Evolutionary conservation across 306 rosid genomes (phyloP), one percentile per base, ranked within the genome.

Genomic region (Cicer judaicum): DNA sequence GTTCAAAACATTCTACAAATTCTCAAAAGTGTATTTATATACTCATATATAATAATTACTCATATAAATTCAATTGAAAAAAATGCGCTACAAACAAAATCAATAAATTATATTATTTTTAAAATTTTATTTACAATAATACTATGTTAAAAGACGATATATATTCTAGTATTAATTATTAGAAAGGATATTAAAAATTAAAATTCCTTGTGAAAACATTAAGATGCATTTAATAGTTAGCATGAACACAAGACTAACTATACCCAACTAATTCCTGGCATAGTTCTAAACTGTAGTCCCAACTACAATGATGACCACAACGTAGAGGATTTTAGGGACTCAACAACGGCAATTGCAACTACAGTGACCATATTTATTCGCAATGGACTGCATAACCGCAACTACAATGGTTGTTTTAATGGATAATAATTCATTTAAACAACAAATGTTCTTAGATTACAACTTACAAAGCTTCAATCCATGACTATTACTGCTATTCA

Each of bases 221-320:
- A 43, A 65, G 54, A 65, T 68, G 59, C 56, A 49, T 68, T 68
- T 47, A 7, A 8, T 68, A 10, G 43, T 48, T 66, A 21, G 47
- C 68, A 57, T 2, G 15, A 73, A 50, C 59, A 54, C 29, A 14
- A 21, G 21, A 62, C 52, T 49, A 24, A 49, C 21, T 69, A 19
- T 59, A 48, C 18, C 60, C 15, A 59, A 43, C 3, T 11, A 52
- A 75, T 19, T 41, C 52, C 6, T 40, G 34, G 21, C 38, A 21
- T 57, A 10, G 64, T 56, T 56, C 24, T 21, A 24, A 11, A 56
- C 0, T 56, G 63, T 7, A 56, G 11, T 56, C 40, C 5, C 40
- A 24, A 10, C 15, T 56, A n/a, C n/a, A n/a, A n/a, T n/a, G 21
- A 9, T 10, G 63, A 5, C 63, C 8, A n/a, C 15, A 57, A 21